Conservation (phyloP, 768 basidiomycete genomes). For the Vishniacozyma victoriae region DNA sequence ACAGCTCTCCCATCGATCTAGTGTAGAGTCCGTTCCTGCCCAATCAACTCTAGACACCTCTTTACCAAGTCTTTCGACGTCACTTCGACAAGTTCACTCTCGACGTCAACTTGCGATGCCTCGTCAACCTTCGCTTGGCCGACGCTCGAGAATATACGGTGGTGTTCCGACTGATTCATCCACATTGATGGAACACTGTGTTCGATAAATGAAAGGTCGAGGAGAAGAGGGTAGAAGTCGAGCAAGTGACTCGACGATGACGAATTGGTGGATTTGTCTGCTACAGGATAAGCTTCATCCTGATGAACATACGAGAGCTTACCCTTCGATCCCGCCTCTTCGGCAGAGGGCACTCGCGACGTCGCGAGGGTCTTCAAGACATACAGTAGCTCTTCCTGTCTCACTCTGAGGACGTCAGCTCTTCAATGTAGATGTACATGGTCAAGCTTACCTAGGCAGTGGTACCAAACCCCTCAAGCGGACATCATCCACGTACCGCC, state of each 20-base stretch:
- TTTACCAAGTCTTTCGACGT: constrained; percentile 27
- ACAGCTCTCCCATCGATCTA: too few species aligned
- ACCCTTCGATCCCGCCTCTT: constrained; percentile 69
- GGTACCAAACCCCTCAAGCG: constrained; percentile 78
- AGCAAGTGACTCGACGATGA: constrained; percentile 79
- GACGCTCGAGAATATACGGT: constrained; percentile 10
- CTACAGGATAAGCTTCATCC: too few species aligned
- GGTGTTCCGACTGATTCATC: constrained; percentile 49
- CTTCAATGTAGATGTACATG: neutral
- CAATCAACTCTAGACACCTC: constrained; percentile 34
- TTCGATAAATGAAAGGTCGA: constrained; percentile 70
- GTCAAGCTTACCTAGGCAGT: constrained; percentile 62
- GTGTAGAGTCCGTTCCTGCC: too few species aligned
- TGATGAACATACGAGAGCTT: too few species aligned
- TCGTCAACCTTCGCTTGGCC: neutral
- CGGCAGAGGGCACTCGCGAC: constrained; percentile 67
- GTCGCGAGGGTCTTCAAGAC: constrained; percentile 69
- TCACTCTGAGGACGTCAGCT: constrained; percentile 53
- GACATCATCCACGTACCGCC: constrained; percentile 76
- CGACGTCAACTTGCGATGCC: constrained; percentile 33
- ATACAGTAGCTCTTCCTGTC: constrained; percentile 86
- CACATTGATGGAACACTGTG: constrained; percentile 64
- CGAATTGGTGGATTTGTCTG: too few species aligned
- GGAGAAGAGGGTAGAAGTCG: constrained; percentile 73
- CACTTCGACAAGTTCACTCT: constrained; percentile 37